Evolutionary conservation across 2,329 filamentous ascomycete genomes (phyloP), one percentile per base, ranked within the genome.

Genomic region (Neocucurbitaria cava): DNA sequence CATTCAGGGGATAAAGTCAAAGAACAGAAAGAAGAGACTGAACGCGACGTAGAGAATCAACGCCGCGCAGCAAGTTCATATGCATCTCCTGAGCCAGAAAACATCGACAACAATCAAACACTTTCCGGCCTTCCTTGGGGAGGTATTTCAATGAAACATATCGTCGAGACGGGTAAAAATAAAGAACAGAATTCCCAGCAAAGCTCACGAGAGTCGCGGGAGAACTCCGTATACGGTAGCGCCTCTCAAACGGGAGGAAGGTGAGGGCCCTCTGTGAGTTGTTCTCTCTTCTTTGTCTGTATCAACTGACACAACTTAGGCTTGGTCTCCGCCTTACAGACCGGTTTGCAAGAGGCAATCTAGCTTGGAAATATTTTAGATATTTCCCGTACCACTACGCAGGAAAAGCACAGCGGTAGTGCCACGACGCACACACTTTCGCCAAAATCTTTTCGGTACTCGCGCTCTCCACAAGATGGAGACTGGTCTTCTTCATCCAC

Each of bases 51-150:
- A 17, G 83, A 85, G 54, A 89, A 92, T 68, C 81, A 83, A 68
- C 79, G 85, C 51, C 79, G 86, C 53, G 89, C 89, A 3, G 85
- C 82, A 39, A 84, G 84, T 69, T 83, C 84, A 55, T 92, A 92
- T 70, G 81, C 81, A 15, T 82, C 86, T 1, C 86, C 87, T 0
- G 80, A 83, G 18, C 78, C 85, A 3, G 77, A 79, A 13, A 85
- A 89, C 36, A 78, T 89, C 31, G 54, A 70, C 67, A 31, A 69
- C 21, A 82, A 83, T 44, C 80, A 83, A 11, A 79, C 85, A 2
- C 78, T 85, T 6, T 87, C 87, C 0, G 89, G 89, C 0, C 77
- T 91, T 3, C 89, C 89, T 0, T 92, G 89, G 89, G 89, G 89
- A 31, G 83, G 87, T 18, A 74, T 90, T 60, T 89, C 83, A 56